Conservation (phyloP, 306 rosid genomes). For the Betula pendula region DNA sequence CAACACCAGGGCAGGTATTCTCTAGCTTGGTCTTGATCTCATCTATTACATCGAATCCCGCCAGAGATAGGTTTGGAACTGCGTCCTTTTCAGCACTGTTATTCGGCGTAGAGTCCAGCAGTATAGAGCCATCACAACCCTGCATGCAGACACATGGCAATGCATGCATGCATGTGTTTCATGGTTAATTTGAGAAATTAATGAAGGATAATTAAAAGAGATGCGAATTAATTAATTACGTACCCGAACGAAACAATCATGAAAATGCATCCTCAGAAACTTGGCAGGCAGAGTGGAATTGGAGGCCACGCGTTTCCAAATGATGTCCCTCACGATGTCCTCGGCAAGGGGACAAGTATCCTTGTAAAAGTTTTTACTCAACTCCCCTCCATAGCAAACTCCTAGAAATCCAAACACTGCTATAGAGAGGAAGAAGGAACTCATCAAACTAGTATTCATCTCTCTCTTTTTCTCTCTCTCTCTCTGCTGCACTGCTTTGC, state of each 20-base stretch:
- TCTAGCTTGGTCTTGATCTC: conserved; percentile 36
- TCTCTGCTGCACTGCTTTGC: not conserved
- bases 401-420: not conserved
- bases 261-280: conserved; percentile 46
- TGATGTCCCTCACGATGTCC: conserved; percentile 11
- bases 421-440: conserved; percentile 11
- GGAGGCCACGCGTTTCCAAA: conserved; percentile 15
- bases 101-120: conserved; percentile 26
- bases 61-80: conserved; percentile 22
- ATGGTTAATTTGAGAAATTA: no score
- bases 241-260: conserved; percentile 52
- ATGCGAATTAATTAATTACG: no score
- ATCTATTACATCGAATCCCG: conserved; percentile 43
- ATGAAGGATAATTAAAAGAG: no score
- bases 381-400: conserved; percentile 10
- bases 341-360: conserved; percentile 30
- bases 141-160: not conserved
- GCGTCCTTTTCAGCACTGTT: conserved; percentile 35
- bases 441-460: not conserved
- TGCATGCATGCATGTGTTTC: no score
- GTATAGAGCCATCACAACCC: conserved; percentile 47
- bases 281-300: conserved; percentile 30
- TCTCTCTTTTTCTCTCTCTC: not conserved
- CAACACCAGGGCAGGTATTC: conserved; percentile 23
- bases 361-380: conserved; percentile 17